These are phyloP conservation scores for Phoma herbarum DNA, from an alignment of 2,329 filamentous ascomycete genomes.

Conservation along the genomic window DNA sequence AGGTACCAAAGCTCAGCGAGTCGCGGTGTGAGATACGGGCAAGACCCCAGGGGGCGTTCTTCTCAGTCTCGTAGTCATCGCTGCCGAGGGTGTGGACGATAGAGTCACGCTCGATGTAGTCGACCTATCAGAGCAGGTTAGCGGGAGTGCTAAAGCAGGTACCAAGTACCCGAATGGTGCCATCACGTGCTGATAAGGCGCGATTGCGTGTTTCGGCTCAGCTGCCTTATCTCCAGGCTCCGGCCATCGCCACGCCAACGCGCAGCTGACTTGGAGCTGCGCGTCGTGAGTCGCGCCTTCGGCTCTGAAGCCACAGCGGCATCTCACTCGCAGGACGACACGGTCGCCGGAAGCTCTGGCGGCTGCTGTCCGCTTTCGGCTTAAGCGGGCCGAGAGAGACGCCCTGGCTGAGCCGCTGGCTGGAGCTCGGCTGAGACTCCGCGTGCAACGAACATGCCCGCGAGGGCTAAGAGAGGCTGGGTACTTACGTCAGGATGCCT, in stretches of 20 bases:
- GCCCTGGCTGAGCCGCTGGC: slow-evolving; percentile 4
- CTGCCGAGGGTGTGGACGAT: slow-evolving; percentile 81
- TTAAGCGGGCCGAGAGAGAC: slow-evolving; percentile 2
- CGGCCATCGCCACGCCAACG: slow-evolving; percentile 24
- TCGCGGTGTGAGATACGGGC: slow-evolving; percentile 97
- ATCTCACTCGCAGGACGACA: not conserved
- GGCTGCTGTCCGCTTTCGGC: slow-evolving; percentile 6
- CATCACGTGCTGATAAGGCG: slow-evolving; percentile 37
- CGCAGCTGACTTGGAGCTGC: slow-evolving; percentile 12
- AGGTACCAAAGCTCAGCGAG: slow-evolving; percentile 84
- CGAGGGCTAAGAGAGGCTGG: slow-evolving; percentile 11
- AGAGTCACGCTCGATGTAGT: slow-evolving; percentile 94
- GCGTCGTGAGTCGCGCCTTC: not conserved
- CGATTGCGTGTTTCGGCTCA: slow-evolving; percentile 43
- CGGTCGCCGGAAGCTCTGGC: not conserved
- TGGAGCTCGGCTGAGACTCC: slow-evolving; percentile 19
- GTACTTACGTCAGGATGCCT: slow-evolving; percentile 93
- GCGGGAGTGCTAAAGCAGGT: slow-evolving; percentile 27
- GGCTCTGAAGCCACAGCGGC: not conserved
- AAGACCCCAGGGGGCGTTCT: slow-evolving; percentile 97
- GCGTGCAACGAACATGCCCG: slow-evolving; percentile 14
- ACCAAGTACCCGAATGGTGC: slow-evolving; percentile 29
- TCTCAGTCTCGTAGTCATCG: slow-evolving; percentile 71
- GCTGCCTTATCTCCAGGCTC: slow-evolving; percentile 32
- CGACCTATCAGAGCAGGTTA: slow-evolving; percentile 70